Evolutionary conservation across 2,329 filamentous ascomycete species (phyloP).

Genomic region (Scytalidium sp.): DNA sequence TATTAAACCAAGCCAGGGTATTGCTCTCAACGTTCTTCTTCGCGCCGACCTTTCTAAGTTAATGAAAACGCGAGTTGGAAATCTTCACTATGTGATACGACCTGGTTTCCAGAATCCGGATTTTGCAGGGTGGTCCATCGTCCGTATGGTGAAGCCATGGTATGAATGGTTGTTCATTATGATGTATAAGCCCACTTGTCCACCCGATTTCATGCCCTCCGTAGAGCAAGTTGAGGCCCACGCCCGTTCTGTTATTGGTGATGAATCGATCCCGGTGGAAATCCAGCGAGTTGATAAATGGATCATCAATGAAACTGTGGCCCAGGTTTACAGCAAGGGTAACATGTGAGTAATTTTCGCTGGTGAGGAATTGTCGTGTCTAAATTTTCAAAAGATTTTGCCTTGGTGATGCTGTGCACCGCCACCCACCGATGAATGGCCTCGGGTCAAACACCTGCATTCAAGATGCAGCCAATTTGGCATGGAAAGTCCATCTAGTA

Average conservation of each 20-base stretch:
- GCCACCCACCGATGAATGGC: slow-evolving; percentile 55
- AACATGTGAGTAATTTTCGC: slow-evolving; percentile 22
- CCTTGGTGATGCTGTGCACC: slow-evolving; percentile 55
- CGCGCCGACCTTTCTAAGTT: slow-evolving; percentile 48
- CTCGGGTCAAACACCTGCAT: slow-evolving; percentile 58
- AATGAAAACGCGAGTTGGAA: slow-evolving; percentile 48
- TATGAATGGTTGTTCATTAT: slow-evolving; percentile 59
- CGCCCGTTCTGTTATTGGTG: slow-evolving; percentile 50
- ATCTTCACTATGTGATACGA: slow-evolving; percentile 58
- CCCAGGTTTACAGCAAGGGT: slow-evolving; percentile 44
- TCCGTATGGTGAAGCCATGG: slow-evolving; percentile 63
- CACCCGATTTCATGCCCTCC: slow-evolving; percentile 37
- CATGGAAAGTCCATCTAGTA: slow-evolving; percentile 53
- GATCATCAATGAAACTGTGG: slow-evolving; percentile 60
- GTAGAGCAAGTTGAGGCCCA: slow-evolving; percentile 43
- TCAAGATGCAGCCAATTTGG: slow-evolving; percentile 54
- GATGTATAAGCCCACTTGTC: slow-evolving; percentile 38
- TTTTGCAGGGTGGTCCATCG: slow-evolving; percentile 47
- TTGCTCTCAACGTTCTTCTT: slow-evolving; percentile 47
- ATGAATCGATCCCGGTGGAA: slow-evolving; percentile 46
- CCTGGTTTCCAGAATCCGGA: slow-evolving; percentile 48
- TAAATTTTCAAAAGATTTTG: slow-evolving; percentile 35
- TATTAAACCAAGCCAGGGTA: slow-evolving; percentile 40
- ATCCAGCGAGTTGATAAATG: slow-evolving; percentile 54
- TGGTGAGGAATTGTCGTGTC: not conserved